Conservation (phyloP, 768 basidiomycete species). For the Russula sp. region DNA sequence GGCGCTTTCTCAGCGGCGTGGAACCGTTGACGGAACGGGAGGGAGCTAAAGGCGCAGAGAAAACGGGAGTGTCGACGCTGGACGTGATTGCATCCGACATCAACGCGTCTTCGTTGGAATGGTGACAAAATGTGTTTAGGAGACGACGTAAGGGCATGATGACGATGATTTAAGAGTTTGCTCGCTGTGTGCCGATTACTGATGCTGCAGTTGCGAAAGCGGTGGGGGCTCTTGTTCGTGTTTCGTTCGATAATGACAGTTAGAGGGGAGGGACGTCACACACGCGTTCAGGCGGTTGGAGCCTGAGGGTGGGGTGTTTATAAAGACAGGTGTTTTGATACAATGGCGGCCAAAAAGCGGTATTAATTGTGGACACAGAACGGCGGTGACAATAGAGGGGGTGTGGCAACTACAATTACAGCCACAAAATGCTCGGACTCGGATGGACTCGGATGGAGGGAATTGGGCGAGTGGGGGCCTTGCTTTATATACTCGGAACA, state of each 20-base stretch:
- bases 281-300: slow-evolving; percentile 5
- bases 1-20: slow-evolving; percentile 9
- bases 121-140: slow-evolving; percentile 2
- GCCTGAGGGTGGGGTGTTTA: neutral
- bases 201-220: neutral
- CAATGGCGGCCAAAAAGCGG: neutral
- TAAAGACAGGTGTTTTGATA: slow-evolving; percentile 12
- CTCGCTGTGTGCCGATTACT: slow-evolving; percentile 1
- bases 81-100: slow-evolving; percentile 12
- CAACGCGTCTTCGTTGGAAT: slow-evolving; percentile 8
- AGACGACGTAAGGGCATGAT: slow-evolving; percentile 18
- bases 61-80: neutral
- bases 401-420: neutral
- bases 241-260: neutral
- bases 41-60: neutral
- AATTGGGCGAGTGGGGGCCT: too few species aligned
- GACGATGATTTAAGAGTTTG: neutral
- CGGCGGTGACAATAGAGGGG: neutral
- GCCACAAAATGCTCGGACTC: neutral
- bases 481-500: neutral
- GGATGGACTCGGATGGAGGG: neutral
- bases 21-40: neutral
- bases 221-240: neutral
- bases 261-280: slow-evolving; percentile 2
- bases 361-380: neutral